Evolutionary conservation across 2,329 filamentous ascomycete genomes (phyloP).

Genomic region (Alternaria gansuensis): DNA sequence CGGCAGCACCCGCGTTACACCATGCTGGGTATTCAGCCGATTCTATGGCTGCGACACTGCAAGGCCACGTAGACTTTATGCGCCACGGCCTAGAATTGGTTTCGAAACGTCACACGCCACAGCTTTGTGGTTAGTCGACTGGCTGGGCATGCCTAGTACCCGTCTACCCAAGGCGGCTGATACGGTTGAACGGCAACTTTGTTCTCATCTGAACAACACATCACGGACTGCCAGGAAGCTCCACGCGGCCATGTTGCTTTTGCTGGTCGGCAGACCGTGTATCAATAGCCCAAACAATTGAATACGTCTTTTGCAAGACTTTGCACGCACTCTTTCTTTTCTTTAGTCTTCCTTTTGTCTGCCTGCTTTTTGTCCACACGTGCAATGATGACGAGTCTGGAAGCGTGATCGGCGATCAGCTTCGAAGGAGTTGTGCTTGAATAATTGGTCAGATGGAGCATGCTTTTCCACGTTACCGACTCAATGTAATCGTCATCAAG

Average conservation of each 20-base stretch:
- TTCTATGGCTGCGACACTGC: conserved; percentile 9
- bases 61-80: conserved; percentile 15
- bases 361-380: not conserved
- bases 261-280: not conserved
- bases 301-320: not conserved
- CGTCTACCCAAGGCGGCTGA: not conserved
- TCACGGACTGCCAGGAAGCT: not conserved
- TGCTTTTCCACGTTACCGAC: not conserved
- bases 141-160: conserved; percentile 13
- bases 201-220: conserved; percentile 2
- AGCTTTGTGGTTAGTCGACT: conserved; percentile 5
- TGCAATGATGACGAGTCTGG: not conserved
- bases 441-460: not conserved
- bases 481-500: not conserved
- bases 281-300: not conserved
- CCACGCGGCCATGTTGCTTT: not conserved
- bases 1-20: conserved; percentile 17
- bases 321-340: not conserved
- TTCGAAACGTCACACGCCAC: conserved; percentile 22
- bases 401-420: not conserved
- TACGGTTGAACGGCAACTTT: not conserved
- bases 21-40: conserved; percentile 12
- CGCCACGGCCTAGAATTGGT: conserved; percentile 20
- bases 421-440: not conserved
- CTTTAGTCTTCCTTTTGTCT: not conserved